These are phyloP conservation scores for Acanthamoeba triangularis DNA, from an alignment of 208 protist species.

Conservation along the genomic window DNA sequence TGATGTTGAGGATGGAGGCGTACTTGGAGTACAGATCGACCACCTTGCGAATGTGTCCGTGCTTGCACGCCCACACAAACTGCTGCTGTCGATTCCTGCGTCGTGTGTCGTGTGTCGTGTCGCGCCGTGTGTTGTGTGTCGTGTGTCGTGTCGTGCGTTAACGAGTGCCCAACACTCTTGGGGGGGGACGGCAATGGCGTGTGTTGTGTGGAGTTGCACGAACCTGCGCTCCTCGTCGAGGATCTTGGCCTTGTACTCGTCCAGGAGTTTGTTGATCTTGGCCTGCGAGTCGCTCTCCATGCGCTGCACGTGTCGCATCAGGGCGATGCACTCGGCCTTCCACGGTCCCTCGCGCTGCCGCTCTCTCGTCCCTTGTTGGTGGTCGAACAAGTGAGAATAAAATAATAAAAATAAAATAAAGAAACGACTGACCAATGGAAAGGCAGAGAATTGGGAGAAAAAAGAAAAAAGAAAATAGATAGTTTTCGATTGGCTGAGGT, in stretches of 20 bases:
- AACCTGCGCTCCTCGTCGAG: constrained; percentile 19
- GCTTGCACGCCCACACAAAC: constrained; percentile 60
- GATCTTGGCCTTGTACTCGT: constrained; percentile 38
- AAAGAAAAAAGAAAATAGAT: too few species aligned
- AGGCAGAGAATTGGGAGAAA: too few species aligned
- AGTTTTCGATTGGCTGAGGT: too few species aligned
- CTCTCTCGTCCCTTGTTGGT: background rate
- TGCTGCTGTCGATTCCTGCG: constrained; percentile 9
- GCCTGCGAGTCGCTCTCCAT: constrained; percentile 17
- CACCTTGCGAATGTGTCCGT: constrained; percentile 26
- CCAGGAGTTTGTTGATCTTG: constrained; percentile 59
- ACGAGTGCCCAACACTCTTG: too few species aligned
- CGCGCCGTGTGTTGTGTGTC: background rate
- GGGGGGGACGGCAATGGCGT: too few species aligned
- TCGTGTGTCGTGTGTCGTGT: background rate
- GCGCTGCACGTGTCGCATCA: background rate
- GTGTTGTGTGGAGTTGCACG: background rate
- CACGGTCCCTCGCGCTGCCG: background rate
- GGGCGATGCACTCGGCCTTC: constrained; percentile 20
- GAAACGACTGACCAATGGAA: background rate
- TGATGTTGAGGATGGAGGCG: background rate
- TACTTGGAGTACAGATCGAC: constrained; percentile 10
- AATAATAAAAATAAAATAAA: background rate
- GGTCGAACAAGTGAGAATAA: background rate
- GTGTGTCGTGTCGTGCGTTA: too few species aligned